Percentiles rank a stretch among this genome's conserved stretches.
phyloP scores from a whole-genome alignment of 805 yeast species.

The Spathaspora hagerdaliae region DNA sequence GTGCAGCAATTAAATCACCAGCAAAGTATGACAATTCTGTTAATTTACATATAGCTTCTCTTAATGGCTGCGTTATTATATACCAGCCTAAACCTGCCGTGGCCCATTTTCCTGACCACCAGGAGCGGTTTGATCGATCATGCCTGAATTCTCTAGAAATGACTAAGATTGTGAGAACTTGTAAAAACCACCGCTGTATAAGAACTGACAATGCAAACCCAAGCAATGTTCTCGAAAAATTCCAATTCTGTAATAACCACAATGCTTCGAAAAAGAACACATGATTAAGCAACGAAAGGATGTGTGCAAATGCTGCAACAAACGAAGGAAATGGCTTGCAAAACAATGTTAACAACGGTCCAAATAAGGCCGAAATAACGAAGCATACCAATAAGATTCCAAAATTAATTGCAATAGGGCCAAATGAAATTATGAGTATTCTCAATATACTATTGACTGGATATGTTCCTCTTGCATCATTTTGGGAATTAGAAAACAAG shows the following conservation, averaged over 20 bases:
- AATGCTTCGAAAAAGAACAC: slow-evolving; percentile 56
- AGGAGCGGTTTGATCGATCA: slow-evolving; percentile 56
- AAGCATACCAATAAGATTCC: slow-evolving; percentile 37
- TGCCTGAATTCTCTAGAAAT: slow-evolving; percentile 61
- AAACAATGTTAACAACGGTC: slow-evolving; percentile 46
- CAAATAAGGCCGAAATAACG: slow-evolving; percentile 42
- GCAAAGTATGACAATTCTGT: slow-evolving; percentile 68
- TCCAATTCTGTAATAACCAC: slow-evolving; percentile 68
- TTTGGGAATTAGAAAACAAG: slow-evolving; percentile 52
- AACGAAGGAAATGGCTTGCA: slow-evolving; percentile 44
- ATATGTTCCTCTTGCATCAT: slow-evolving; percentile 30
- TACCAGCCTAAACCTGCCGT: slow-evolving; percentile 60
- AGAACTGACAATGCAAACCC: slow-evolving; percentile 56
- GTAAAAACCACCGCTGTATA: slow-evolving; percentile 57
- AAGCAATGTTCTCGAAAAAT: slow-evolving; percentile 53
- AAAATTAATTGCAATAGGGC: slow-evolving; percentile 46
- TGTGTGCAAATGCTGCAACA: slow-evolving; percentile 56
- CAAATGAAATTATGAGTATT: slow-evolving; percentile 39
- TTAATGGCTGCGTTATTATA: slow-evolving; percentile 54
- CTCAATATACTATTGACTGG: slow-evolving; percentile 43
- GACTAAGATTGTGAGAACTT: slow-evolving; percentile 43
- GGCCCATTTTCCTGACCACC: slow-evolving; percentile 69
- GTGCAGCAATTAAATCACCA: slow-evolving; percentile 59
- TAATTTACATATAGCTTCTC: slow-evolving; percentile 62
- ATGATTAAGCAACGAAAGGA: slow-evolving; percentile 49